phyloP scores from a whole-genome alignment of 345 rosid genomes.

The Hevea brasiliensis region DNA sequence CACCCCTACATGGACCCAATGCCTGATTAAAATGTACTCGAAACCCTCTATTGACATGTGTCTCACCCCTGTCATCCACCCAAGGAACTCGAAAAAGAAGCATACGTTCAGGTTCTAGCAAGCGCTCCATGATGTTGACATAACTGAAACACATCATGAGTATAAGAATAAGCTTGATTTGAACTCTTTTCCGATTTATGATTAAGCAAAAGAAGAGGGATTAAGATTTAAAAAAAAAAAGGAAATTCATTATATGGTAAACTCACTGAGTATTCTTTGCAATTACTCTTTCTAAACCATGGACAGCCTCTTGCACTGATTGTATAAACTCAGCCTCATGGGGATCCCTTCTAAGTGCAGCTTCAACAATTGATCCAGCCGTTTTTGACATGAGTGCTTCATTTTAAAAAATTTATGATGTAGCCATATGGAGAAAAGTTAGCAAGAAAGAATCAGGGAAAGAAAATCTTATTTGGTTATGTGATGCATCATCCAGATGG shows the following conservation, averaged over 20 bases:
- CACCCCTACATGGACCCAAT: slow-evolving; percentile 95
- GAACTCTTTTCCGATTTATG: slow-evolving; percentile 20
- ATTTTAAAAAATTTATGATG: slow-evolving; percentile 21
- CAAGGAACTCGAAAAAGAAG: slow-evolving; percentile 94
- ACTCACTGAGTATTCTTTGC: slow-evolving; percentile 97
- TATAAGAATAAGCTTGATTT: slow-evolving; percentile 12
- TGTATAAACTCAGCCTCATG: slow-evolving; percentile 92
- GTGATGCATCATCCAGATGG: slow-evolving; percentile 14
- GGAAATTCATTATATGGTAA: slow-evolving; percentile 10
- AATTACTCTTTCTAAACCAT: slow-evolving; percentile 97
- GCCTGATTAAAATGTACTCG: slow-evolving; percentile 96
- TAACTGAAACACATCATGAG: slow-evolving; percentile 60
- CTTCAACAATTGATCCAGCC: slow-evolving; percentile 96
- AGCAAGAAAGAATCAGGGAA: too few species aligned
- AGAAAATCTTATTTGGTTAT: not conserved
- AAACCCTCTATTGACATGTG: slow-evolving; percentile 92
- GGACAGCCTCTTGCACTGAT: slow-evolving; percentile 91
- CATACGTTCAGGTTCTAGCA: slow-evolving; percentile 95
- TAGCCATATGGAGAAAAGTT: not conserved
- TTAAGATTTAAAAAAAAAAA: not conserved
- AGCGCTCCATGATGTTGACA: slow-evolving; percentile 91
- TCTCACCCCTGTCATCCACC: slow-evolving; percentile 98
- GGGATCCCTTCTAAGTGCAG: slow-evolving; percentile 89
- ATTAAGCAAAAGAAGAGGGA: slow-evolving; percentile 5
- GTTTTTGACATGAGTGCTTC: slow-evolving; percentile 99